Evolutionary conservation across 2,329 filamentous ascomycete species (phyloP).

Genomic region (Aspergillus spinulosporus): DNA sequence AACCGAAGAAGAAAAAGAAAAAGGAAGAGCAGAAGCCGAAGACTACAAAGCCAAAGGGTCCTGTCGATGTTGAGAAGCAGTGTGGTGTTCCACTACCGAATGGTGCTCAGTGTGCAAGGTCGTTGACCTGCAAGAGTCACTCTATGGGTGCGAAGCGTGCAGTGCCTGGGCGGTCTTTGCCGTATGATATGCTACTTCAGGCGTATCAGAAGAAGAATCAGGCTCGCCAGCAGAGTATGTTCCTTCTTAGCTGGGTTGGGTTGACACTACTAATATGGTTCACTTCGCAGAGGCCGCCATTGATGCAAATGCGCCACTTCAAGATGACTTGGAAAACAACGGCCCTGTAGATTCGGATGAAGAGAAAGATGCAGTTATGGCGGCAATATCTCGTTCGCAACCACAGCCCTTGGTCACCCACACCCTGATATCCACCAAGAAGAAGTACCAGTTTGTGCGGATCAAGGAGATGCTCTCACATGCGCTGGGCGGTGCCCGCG

Average conservation of each 20-base stretch:
- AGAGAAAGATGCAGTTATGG: slow-evolving; percentile 87
- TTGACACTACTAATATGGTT: slow-evolving; percentile 11
- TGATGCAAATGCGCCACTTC: slow-evolving; percentile 86
- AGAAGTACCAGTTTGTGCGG: slow-evolving; percentile 62
- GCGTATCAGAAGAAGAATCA: slow-evolving; percentile 98
- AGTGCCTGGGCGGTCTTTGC: slow-evolving; percentile 80
- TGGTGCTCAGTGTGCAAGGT: slow-evolving; percentile 81
- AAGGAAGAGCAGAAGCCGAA: slow-evolving; percentile 89
- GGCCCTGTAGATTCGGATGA: slow-evolving; percentile 90
- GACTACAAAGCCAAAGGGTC: slow-evolving; percentile 80
- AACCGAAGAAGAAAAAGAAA: slow-evolving; percentile 87
- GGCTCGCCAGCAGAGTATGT: slow-evolving; percentile 91
- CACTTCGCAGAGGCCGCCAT: slow-evolving; percentile 76
- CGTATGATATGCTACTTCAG: slow-evolving; percentile 87
- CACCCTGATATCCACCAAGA: slow-evolving; percentile 49
- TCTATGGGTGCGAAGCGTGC: slow-evolving; percentile 92
- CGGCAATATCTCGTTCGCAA: slow-evolving; percentile 69
- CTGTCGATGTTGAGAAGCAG: slow-evolving; percentile 90
- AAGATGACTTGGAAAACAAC: slow-evolving; percentile 80
- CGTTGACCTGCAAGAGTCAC: slow-evolving; percentile 90
- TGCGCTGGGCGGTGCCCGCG: slow-evolving; percentile 54
- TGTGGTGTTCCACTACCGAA: slow-evolving; percentile 86
- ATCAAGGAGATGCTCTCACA: slow-evolving; percentile 65
- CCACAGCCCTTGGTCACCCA: slow-evolving; percentile 76
- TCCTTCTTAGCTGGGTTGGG: background rate